phyloP scores from a whole-genome alignment of 1,284 basidiomycete genomes.

The Exsudoporus floridanus region DNA sequence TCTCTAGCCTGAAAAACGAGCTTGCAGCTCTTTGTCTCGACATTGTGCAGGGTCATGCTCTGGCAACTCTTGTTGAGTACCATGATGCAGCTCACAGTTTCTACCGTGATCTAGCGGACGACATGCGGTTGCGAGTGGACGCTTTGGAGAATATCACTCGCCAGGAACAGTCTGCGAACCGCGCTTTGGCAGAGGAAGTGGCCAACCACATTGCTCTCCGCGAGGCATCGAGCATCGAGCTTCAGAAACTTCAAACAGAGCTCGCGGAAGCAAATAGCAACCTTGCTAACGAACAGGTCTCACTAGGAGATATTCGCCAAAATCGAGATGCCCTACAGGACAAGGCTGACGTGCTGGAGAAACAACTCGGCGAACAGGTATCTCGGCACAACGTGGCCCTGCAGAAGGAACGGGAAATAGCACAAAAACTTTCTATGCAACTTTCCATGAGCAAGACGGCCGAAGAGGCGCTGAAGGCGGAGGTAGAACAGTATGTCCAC shows the following conservation, averaged over 20 bases:
- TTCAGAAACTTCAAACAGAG: constrained; percentile 43
- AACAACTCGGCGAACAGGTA: constrained; percentile 26
- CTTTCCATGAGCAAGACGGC: constrained; percentile 56
- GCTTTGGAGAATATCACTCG: constrained; percentile 30
- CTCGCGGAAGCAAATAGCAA: constrained; percentile 28
- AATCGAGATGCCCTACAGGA: constrained; percentile 35
- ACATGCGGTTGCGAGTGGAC: constrained; percentile 35
- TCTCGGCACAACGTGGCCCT: constrained; percentile 36
- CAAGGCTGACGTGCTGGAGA: constrained; percentile 23
- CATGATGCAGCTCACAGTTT: constrained; percentile 31
- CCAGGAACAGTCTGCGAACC: constrained; percentile 35
- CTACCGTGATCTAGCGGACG: constrained; percentile 36
- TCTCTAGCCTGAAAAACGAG: constrained; percentile 16
- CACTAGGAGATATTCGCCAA: constrained; percentile 15
- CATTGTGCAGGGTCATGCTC: constrained; percentile 16
- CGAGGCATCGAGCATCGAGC: constrained; percentile 39
- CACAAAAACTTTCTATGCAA: constrained; percentile 47
- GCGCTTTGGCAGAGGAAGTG: constrained; percentile 41
- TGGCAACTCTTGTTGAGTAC: constrained; percentile 15
- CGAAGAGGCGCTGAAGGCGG: constrained; percentile 60
- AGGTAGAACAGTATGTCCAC: constrained; percentile 58
- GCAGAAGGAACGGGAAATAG: constrained; percentile 52
- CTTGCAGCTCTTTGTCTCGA: constrained; percentile 18
- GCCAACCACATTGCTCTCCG: constrained; percentile 39
- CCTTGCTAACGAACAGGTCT: constrained; percentile 25